A percentile compares a stretch with the other conserved stretches of the same genome.
These are phyloP conservation scores for Penicillium vulpinum DNA, from an alignment of 2,329 filamentous ascomycete genomes.

Conservation along the genomic window DNA sequence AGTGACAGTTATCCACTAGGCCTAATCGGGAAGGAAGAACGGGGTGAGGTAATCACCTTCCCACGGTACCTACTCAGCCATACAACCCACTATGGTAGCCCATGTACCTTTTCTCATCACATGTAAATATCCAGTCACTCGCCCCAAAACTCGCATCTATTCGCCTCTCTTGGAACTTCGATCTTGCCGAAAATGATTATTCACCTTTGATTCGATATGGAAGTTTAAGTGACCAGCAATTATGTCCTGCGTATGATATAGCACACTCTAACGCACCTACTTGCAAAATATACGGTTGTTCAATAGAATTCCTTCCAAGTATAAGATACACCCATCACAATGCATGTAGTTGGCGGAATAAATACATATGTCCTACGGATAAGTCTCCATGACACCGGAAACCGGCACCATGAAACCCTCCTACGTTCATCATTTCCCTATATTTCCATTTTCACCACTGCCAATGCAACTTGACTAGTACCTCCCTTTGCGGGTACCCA, in stretches of 20 bases:
- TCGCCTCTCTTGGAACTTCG: neutral
- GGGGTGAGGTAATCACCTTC: conserved; percentile 7
- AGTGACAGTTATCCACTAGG: conserved; percentile 2
- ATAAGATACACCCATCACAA: neutral
- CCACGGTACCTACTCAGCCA: neutral
- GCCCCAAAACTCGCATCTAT: neutral
- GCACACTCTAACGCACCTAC: neutral
- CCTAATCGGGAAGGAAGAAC: neutral
- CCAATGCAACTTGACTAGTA: neutral
- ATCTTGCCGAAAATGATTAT: conserved; percentile 2
- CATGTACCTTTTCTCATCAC: conserved; percentile 5
- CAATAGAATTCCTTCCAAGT: neutral
- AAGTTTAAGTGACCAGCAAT: neutral
- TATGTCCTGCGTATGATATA: neutral
- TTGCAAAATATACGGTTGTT: neutral
- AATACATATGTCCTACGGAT: neutral
- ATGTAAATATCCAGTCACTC: conserved; percentile 2
- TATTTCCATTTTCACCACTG: neutral
- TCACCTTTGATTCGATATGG: neutral
- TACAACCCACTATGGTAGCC: neutral
- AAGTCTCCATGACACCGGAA: neutral
- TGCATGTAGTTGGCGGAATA: neutral
- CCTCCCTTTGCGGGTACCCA: neutral
- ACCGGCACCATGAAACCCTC: neutral
- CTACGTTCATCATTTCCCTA: neutral